Evolutionary conservation across 345 rosid species (phyloP), one percentile per base, ranked within the genome.

Genomic region (Salix exigua): DNA sequence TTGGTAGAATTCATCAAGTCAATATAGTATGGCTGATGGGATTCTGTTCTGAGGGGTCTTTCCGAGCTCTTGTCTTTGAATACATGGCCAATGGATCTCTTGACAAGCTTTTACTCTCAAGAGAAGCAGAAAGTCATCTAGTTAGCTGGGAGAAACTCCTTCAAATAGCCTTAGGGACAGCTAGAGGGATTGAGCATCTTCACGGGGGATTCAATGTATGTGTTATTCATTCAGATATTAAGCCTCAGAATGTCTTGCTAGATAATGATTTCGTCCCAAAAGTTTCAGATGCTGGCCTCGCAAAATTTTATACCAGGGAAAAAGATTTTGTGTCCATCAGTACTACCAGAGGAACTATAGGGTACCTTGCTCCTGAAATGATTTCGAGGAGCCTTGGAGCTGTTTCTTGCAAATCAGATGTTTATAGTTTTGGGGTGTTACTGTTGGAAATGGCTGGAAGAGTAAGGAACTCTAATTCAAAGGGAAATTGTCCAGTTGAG

Each of bases 151-250:
- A 81, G 75, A 76, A 71, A 60, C 53, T 73, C 72, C 63, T 64
- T 23, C 70, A 77, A 35, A 75, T 80, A 67, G 81, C 82, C 42
- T 26, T 75, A 23, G 86, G 77, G 44, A 74, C 70, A 2, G 83
- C 83, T 35, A 68, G 42, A 48, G 86, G 84, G 55, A 70, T 84
- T n/a, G 72, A 81, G 68, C 77, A 81, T 51, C 58, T 81, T 1
- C 87, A 78, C 18, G 64, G 6, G 9, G 82, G 87, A 48, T 81
- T 76, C 53, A 73, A 76, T 38, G 55, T 72, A 31, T 75, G 80
- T 68, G 73, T 84, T 75, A 71, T 84, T 48, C 86, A 84, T 73
- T 81, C 76, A 2, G 82, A 81, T 74, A 78, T 84, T 23, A 81
- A 78, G 74, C 82, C 82, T 31, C 85, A 75, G 17, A 82, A 82